A percentile compares a stretch with the other conserved stretches of the same genome.
phyloP scores from a whole-genome alignment of 805 yeast genomes.

The Candida arabinofermentans region DNA sequence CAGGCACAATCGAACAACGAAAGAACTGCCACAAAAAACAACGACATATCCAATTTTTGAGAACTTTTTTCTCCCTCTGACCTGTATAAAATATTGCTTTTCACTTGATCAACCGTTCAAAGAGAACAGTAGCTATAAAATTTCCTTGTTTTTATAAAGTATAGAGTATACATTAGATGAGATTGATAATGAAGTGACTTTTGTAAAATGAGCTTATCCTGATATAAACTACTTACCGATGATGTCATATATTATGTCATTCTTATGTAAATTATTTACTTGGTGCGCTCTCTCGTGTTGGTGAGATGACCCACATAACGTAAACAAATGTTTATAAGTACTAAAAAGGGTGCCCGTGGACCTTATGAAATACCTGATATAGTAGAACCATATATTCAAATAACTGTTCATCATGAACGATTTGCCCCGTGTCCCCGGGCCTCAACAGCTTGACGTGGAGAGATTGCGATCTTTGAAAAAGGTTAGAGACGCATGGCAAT shows the following conservation, averaged over 20 bases:
- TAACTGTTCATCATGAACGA: not conserved
- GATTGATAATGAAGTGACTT: too few relatives aligned
- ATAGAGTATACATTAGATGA: too few relatives aligned
- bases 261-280: too few relatives aligned
- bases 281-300: too few relatives aligned
- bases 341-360: too few relatives aligned
- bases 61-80: not conserved
- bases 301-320: too few relatives aligned
- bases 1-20: conserved; percentile 34
- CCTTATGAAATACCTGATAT: too few relatives aligned
- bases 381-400: not conserved
- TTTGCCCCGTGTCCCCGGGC: not conserved
- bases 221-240: too few relatives aligned
- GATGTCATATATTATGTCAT: not conserved
- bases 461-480: conserved; percentile 16
- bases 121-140: too few relatives aligned
- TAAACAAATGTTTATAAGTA: not conserved
- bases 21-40: conserved; percentile 36
- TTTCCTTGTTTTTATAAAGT: too few relatives aligned
- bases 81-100: not conserved
- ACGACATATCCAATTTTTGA: conserved; percentile 25
- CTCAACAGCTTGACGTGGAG: conserved; percentile 3
- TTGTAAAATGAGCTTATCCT: too few relatives aligned
- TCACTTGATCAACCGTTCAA: not conserved
- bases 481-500: conserved; percentile 39